Evolutionary conservation across 306 rosid species (phyloP).

Genomic region (Macrotyloma uniflorum): DNA sequence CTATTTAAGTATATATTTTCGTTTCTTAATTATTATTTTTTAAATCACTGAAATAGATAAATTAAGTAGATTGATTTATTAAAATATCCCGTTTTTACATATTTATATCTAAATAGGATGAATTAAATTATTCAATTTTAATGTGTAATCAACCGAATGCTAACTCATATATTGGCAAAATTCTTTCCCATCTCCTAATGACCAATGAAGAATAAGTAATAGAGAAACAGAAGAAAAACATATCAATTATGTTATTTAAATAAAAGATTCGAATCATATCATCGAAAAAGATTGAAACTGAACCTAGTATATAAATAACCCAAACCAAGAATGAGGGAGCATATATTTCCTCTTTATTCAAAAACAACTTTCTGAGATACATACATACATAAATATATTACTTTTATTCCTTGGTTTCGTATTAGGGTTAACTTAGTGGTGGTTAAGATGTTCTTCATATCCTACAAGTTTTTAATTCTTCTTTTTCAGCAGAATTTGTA

Average conservation of each 20-base stretch:
- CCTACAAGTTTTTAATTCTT: not conserved
- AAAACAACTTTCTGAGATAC: not conserved
- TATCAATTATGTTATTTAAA: not conserved
- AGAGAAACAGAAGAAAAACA: not conserved
- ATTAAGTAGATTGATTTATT: too few species aligned
- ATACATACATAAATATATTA: not conserved
- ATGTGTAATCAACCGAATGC: too few species aligned
- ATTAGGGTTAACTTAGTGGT: slow-evolving; percentile 9
- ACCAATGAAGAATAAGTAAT: not conserved
- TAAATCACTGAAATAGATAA: too few species aligned
- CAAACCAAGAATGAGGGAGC: slow-evolving; percentile 25
- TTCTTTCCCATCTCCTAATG: not conserved
- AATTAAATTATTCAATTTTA: too few species aligned
- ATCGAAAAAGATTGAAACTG: not conserved
- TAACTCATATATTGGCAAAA: too few species aligned
- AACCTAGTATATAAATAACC: slow-evolving; percentile 12
- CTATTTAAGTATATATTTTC: too few species aligned
- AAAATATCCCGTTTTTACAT: too few species aligned
- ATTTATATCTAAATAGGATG: too few species aligned
- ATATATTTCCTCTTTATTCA: slow-evolving; percentile 7
- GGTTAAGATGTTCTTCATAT: slow-evolving; percentile 6
- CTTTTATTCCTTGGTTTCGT: slow-evolving; percentile 18
- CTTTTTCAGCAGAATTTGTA: not conserved
- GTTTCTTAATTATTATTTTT: too few species aligned
- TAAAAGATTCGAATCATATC: slow-evolving; percentile 18